Evolutionary conservation across 208 protist species (phyloP).

Genomic region (Leishmania mexicana): DNA sequence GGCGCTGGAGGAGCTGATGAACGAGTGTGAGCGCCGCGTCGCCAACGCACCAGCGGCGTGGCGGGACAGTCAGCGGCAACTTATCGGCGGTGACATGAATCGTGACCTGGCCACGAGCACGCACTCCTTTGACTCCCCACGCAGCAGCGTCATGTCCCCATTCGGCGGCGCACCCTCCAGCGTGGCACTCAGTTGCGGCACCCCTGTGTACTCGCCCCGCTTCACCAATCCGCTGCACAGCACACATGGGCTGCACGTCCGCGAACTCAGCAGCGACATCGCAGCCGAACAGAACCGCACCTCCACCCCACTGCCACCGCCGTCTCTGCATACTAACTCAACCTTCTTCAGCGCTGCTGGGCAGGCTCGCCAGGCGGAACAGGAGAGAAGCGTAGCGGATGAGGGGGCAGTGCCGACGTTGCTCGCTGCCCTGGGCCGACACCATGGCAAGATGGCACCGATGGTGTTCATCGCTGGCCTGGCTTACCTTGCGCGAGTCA

Average conservation of each 20-base stretch:
- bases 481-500: slow-evolving; percentile 77
- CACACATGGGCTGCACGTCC: slow-evolving; percentile 9
- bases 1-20: slow-evolving; percentile 77
- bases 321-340: neutral
- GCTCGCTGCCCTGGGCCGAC: slow-evolving; percentile 20
- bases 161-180: slow-evolving; percentile 1
- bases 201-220: slow-evolving; percentile 13
- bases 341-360: slow-evolving; percentile 17
- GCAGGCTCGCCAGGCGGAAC: slow-evolving; percentile 12
- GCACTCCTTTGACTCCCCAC: slow-evolving; percentile 53
- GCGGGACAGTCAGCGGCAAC: slow-evolving; percentile 28
- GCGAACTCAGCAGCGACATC: neutral
- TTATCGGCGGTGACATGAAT: slow-evolving; percentile 36
- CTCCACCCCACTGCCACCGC: neutral
- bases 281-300: neutral
- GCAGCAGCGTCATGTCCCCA: slow-evolving; percentile 25
- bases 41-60: slow-evolving; percentile 43
- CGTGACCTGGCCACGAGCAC: slow-evolving; percentile 33
- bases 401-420: slow-evolving; percentile 26
- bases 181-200: neutral
- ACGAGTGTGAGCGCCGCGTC: slow-evolving; percentile 68
- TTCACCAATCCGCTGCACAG: slow-evolving; percentile 8
- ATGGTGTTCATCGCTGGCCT: slow-evolving; percentile 84
- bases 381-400: neutral
- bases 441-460: slow-evolving; percentile 46